Evolutionary conservation across 2,329 filamentous ascomycete species (phyloP), one percentile per base, ranked within the genome.

Genomic region (Alternaria conjuncta): DNA sequence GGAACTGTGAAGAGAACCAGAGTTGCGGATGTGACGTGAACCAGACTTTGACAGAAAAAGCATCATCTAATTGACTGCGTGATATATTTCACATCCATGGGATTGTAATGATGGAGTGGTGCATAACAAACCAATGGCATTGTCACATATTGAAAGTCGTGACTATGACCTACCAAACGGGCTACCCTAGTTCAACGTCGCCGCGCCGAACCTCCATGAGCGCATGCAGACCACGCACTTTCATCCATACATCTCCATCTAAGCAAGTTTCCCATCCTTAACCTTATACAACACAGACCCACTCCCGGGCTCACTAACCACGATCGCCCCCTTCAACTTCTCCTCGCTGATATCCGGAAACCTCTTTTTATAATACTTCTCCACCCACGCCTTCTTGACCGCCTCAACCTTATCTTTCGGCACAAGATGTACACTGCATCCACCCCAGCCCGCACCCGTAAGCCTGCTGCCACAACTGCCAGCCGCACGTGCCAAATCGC

Each of bases 371-470:
- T 96, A 98, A 79, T 98, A 99, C 76, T 94, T 89, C 66, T 86
- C 86, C 73, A 92, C 88, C 86, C 96, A 89, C 6, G 92, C 92
- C 73, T 87, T 85, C 78, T 88, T 93, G 21, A 99, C 92, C 25
- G 84, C 87, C 6, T 90, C 89, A 0, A 97, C 91, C 80, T 91
- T 95, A 74, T 93, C 87, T 61, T 89, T 92, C 0, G 95, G 92
- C 56, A 98, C 91, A 61, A 99, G 86, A 82, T 99, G 96, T 61
- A 99, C 95, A 64, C 89, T 96, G 82, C 96, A 98, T 3, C 96
- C 96, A 65, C 96, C 96, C 96, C 96, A 99, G 4, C 96, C 96
- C 1, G 96, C 96, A 43, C 96, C 96, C 0, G 95, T 98, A 71
- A 97, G 82, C 25, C 95, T 86, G 71, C 92, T 94, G 26, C 95